Percentiles rank a stretch among this genome's conserved stretches.
Evolutionary conservation across 805 yeast species (phyloP).

Genomic region (Pichia pseudocactophila): DNA sequence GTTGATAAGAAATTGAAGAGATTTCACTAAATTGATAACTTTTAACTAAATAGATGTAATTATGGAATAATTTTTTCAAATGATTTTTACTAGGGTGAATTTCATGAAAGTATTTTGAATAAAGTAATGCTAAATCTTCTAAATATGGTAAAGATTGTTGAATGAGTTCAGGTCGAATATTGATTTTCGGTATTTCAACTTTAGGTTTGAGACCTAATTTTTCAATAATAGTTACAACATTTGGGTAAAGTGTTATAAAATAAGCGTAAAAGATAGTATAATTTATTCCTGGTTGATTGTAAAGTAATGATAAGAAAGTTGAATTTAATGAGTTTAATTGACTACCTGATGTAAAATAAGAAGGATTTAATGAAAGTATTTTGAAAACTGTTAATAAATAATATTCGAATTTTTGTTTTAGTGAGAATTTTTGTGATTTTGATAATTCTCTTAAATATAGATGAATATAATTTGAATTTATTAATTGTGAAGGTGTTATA

Average conservation of each 20-base stretch:
- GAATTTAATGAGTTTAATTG: constrained; percentile 10
- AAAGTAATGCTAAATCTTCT: constrained; percentile 10
- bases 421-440: constrained; percentile 1
- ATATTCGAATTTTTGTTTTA: constrained; percentile 8
- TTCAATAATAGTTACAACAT: constrained; percentile 2
- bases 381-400: constrained; percentile 12
- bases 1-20: not conserved
- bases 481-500: not conserved
- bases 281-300: constrained; percentile 4
- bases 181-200: constrained; percentile 7
- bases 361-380: not conserved
- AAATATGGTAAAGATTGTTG: constrained; percentile 2
- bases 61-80: constrained; percentile 4
- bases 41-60: constrained; percentile 3
- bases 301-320: constrained; percentile 7
- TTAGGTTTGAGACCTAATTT: constrained; percentile 1
- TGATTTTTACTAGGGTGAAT: constrained; percentile 3
- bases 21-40: constrained; percentile 2
- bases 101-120: constrained; percentile 8
- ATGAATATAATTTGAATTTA: constrained; percentile 2
- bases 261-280: constrained; percentile 10
- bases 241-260: constrained; percentile 10
- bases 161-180: constrained; percentile 5
- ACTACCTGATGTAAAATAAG: not conserved
- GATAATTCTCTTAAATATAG: constrained; percentile 4